Percentiles rank a stretch among this genome's conserved stretches.
Evolutionary conservation across 345 rosid species (phyloP).

Genomic region (Eucalyptus rudis): DNA sequence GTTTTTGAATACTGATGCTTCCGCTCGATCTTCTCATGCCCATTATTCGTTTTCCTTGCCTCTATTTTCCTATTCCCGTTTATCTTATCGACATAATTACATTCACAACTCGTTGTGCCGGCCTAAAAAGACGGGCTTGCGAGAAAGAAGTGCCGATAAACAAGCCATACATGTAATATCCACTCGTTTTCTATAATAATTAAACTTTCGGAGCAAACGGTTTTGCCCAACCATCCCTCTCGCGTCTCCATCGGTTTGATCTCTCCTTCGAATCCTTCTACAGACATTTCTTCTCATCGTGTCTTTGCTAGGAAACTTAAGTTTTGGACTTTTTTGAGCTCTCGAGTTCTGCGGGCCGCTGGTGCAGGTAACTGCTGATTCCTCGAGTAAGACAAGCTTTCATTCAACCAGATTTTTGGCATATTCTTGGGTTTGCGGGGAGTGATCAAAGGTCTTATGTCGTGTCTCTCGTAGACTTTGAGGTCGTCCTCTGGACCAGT

Average conservation of each 20-base stretch:
- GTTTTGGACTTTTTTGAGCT: neutral
- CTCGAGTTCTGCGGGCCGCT: neutral
- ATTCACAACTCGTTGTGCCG: rapidly evolving
- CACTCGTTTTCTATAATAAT: neutral
- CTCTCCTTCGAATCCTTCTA: neutral
- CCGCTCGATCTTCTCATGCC: neutral
- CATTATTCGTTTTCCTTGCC: neutral
- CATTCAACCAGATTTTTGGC: neutral
- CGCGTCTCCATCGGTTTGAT: neutral
- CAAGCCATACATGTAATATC: neutral
- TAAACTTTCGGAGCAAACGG: neutral
- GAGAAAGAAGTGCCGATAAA: neutral
- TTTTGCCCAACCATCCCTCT: neutral
- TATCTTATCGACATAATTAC: neutral
- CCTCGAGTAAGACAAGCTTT: neutral
- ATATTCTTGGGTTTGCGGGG: neutral
- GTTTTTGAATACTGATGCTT: neutral
- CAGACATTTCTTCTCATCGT: neutral
- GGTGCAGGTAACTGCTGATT: neutral
- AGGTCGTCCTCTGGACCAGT: neutral
- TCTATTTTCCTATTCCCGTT: rapidly evolving
- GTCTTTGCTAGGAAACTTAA: neutral
- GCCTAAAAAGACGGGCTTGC: neutral
- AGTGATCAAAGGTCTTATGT: neutral
- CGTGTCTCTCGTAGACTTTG: neutral